Conservation (phyloP, 177 flowering plant genomes). For the Telopea speciosissima region DNA sequence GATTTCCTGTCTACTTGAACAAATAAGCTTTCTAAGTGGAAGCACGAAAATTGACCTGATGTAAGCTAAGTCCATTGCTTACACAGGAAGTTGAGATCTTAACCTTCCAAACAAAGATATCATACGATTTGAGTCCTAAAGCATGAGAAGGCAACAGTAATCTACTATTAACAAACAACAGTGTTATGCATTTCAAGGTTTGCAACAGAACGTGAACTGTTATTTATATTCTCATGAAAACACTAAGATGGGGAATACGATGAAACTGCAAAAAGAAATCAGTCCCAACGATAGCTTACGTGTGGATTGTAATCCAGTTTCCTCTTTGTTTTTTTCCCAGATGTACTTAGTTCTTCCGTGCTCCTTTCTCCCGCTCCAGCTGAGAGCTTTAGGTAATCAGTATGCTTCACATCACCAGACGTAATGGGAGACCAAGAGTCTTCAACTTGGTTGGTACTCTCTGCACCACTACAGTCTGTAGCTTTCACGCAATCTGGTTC, state of each 20-base stretch:
- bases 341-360: slow-evolving; percentile 2
- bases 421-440: not conserved
- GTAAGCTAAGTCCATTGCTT: not conserved
- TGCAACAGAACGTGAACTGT: not conserved
- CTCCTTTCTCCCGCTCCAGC: slow-evolving; percentile 5
- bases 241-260: not conserved
- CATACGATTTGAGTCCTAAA: not conserved
- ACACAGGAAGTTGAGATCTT: not conserved
- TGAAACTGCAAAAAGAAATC: not conserved
- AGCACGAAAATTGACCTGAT: not conserved
- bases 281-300: slow-evolving; percentile 11
- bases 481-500: not conserved
- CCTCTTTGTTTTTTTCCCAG: slow-evolving; percentile 14
- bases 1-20: no score
- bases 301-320: slow-evolving; percentile 15
- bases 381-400: slow-evolving; percentile 2
- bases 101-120: not conserved
- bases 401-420: slow-evolving; percentile 4
- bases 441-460: not conserved
- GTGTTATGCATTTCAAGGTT: not conserved
- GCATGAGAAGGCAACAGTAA: not conserved
- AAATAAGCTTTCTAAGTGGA: not conserved
- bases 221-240: not conserved
- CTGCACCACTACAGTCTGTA: not conserved
- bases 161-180: not conserved